Conservation (phyloP, 345 rosid species). For the Psidium friedrichsthalianum region DNA sequence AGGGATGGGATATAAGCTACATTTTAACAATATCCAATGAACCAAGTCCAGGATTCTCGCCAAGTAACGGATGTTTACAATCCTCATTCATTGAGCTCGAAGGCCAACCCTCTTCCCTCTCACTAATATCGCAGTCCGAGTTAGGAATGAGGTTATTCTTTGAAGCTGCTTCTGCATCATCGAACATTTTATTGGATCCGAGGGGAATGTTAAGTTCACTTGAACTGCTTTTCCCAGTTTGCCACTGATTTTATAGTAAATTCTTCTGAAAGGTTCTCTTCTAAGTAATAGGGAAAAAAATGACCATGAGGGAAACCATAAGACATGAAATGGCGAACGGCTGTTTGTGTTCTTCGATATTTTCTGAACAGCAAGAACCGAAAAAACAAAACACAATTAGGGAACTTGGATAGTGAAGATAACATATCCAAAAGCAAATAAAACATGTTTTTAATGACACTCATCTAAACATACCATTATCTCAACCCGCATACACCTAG, state of each 20-base stretch:
- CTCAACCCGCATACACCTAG: background rate
- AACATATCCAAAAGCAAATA: background rate
- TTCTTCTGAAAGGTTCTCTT: background rate
- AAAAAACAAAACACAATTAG: background rate
- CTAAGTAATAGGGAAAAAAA: conserved; percentile 30
- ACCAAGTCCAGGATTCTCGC: background rate
- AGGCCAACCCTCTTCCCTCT: background rate
- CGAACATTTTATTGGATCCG: too few relatives aligned
- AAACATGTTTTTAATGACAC: background rate
- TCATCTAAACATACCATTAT: background rate
- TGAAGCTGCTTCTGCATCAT: too few relatives aligned
- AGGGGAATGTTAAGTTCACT: too few relatives aligned
- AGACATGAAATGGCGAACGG: conserved; percentile 55
- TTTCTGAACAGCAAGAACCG: conserved; percentile 18
- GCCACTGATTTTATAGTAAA: background rate
- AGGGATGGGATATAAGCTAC: conserved; percentile 5
- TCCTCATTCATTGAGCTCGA: conserved; percentile 14
- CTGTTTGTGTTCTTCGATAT: conserved; percentile 38
- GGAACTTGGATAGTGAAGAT: background rate
- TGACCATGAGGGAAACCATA: conserved; percentile 55
- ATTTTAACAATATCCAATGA: conserved; percentile 32
- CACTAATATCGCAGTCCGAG: conserved; percentile 1
- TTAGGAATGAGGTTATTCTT: too few relatives aligned
- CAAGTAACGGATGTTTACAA: conserved; percentile 10
- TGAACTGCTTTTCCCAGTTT: too few relatives aligned